Percentiles rank a stretch among this genome's conserved stretches.
These are phyloP conservation scores for Silene noctiflora DNA, from an alignment of 179 eudicot species.

Conservation along the genomic window DNA sequence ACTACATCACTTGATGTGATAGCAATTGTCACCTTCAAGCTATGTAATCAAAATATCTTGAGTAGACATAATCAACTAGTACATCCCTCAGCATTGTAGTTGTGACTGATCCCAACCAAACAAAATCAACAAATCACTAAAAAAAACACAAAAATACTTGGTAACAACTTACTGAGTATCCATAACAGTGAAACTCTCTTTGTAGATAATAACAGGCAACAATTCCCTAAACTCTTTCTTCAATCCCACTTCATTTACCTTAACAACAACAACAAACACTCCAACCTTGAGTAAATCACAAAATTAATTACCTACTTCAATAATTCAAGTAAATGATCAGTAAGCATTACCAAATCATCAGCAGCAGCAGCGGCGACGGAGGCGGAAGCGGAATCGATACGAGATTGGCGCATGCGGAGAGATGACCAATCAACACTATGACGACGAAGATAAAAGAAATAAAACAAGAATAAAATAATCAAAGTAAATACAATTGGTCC, in stretches of 20 bases:
- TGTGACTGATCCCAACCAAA: too few species aligned
- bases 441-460: constrained; percentile 30
- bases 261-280: neutral
- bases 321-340: neutral
- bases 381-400: constrained; percentile 9
- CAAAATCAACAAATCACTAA: neutral
- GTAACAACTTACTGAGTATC: constrained; percentile 22
- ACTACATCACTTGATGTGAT: neutral
- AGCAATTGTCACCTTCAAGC: neutral
- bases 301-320: neutral
- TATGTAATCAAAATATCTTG: neutral
- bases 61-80: neutral
- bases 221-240: constrained; percentile 29
- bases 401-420: constrained; percentile 30
- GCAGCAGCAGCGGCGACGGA: neutral
- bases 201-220: constrained; percentile 27
- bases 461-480: constrained; percentile 28
- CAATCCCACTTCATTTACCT: constrained; percentile 25
- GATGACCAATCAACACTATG: constrained; percentile 34
- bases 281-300: neutral
- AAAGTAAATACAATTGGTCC: constrained; percentile 31
- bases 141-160: neutral
- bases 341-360: neutral
- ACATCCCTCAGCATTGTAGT: neutral
- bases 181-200: constrained; percentile 29